phyloP scores from a whole-genome alignment of 257 asterid species.

The Solanum paucissectum region DNA sequence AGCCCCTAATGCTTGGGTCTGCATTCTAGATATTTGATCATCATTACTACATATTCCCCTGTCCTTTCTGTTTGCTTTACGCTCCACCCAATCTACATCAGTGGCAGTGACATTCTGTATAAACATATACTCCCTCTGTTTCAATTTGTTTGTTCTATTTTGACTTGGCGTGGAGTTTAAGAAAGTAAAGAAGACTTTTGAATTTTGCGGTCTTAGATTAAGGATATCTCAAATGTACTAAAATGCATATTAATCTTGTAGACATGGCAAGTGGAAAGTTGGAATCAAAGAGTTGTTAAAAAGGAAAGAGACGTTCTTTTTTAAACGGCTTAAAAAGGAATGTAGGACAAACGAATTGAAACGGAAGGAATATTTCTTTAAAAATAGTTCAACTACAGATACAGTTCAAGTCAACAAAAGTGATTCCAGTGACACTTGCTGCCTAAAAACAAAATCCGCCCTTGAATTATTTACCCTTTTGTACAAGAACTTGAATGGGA shows the following conservation, averaged over 20 bases:
- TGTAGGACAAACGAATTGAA: not conserved
- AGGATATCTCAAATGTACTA: not conserved
- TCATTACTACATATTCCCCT: not conserved
- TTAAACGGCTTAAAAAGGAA: not conserved
- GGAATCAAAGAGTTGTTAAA: not conserved
- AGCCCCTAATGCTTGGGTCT: not conserved
- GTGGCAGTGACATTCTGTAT: not conserved
- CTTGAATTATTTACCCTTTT: not conserved
- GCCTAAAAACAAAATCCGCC: not conserved
- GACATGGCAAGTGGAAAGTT: not conserved
- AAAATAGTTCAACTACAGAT: not conserved
- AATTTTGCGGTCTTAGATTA: not conserved
- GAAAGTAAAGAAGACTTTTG: not conserved
- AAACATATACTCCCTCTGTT: not conserved
- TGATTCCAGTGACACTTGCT: not conserved
- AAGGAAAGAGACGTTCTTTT: not conserved
- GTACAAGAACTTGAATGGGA: not conserved
- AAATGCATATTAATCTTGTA: not conserved
- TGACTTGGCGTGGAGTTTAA: not conserved
- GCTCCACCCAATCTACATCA: not conserved
- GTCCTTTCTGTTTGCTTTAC: not conserved
- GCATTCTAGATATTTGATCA: not conserved
- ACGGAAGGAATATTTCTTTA: not conserved
- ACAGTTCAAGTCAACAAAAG: not conserved
- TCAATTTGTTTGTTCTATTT: not conserved